These are phyloP conservation scores for Candida sp. DNA, from an alignment of 1,139 yeast genomes.

Conservation along the genomic window DNA sequence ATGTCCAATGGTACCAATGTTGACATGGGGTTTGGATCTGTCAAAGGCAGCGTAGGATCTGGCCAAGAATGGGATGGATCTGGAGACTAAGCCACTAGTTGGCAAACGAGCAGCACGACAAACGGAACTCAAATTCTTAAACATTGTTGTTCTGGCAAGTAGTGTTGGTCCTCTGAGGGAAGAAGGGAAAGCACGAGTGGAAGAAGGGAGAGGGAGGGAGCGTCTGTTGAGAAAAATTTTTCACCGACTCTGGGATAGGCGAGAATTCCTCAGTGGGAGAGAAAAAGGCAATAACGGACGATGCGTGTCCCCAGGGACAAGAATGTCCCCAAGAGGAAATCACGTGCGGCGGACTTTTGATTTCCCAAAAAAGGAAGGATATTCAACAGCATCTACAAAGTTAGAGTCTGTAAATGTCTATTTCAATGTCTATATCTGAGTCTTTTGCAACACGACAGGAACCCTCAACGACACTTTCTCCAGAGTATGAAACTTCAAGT, in stretches of 20 bases:
- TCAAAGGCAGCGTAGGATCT: conserved; percentile 73
- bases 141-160: conserved; percentile 19
- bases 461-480: conserved; percentile 32
- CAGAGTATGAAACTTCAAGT: conserved; percentile 31
- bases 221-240: not conserved
- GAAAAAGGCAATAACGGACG: too few species aligned
- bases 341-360: too few species aligned
- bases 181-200: not conserved
- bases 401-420: too few species aligned
- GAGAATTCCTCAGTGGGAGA: too few species aligned
- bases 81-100: conserved; percentile 7
- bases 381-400: too few species aligned
- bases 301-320: too few species aligned
- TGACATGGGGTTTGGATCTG: conserved; percentile 95
- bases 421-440: not conserved
- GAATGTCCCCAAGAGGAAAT: too few species aligned
- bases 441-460: conserved; percentile 30
- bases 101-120: conserved; percentile 17
- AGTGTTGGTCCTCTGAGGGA: not conserved
- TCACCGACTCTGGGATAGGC: conserved; percentile 2
- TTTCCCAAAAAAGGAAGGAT: too few species aligned
- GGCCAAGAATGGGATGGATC: conserved; percentile 21
- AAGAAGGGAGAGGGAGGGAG: not conserved
- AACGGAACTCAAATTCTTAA: conserved; percentile 23
- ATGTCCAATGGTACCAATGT: conserved; percentile 91